Evolutionary conservation across 2,329 filamentous ascomycete genomes (phyloP), one percentile per base, ranked within the genome.

Genomic region (Sporothrix pseudoabietina): DNA sequence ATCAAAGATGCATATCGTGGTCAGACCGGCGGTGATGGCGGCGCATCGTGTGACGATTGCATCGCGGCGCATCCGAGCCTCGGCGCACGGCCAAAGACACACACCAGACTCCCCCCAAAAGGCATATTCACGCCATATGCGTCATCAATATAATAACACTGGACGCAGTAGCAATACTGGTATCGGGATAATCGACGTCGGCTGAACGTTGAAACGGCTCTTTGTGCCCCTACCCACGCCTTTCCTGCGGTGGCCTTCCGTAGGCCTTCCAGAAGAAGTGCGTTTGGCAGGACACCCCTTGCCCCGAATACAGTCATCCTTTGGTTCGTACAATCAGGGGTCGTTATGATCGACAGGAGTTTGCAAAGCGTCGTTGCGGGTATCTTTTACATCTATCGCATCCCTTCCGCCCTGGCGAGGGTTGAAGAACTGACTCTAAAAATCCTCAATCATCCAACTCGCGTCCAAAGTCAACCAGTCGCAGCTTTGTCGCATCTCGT

Each of bases 381-480:
- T 59, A 68, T 72, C 57, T 55, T 66, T 72, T 16, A 63, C 47
- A 71, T 65, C 26, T 49, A 35, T 49, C 26, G 16, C 9, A 22
- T 52, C 30, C 26, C 16, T 68, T 66, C 22, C 22, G n/a, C 39
- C 35, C 39, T 65, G 10, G 39, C n/a, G 12, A 35, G 26, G 10
- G 3, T 44, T 41, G 19, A 16, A 49, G 14, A 2, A 19, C 19
- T 61, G 4, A 44, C 26, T 8, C 4, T 26, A 16, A 8, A 47
- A 26, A 22, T 35, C 7, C 14, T 71, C 47, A 89, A 77, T 85
- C 85, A 68, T 90, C 88, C 75, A 91, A 78, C 76, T 90, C 89
- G 73, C 87, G 85, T 19, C 89, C 89, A 83, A 91, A 91, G 79
- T 91, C 89, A 65, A 91, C 81, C 65, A 91, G 79, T 69, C 87